Evolutionary conservation across 2,329 filamentous ascomycete species (phyloP).

Genomic region (Calonectria naviculata): DNA sequence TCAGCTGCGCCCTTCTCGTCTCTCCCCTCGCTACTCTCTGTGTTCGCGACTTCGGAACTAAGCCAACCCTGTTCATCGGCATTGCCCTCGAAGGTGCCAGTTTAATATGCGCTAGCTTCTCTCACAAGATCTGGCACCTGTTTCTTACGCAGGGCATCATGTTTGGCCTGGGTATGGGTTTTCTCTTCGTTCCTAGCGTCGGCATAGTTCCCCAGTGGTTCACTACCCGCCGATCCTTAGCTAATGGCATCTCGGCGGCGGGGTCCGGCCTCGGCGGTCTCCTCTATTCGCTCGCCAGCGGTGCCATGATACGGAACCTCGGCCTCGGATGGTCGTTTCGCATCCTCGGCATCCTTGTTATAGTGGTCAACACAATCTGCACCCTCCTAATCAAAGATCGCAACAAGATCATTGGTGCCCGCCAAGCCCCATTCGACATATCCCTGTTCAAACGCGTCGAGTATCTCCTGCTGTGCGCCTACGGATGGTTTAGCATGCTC

Average conservation of each 20-base stretch:
- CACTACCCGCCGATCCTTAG: constrained; percentile 72
- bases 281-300: constrained; percentile 73
- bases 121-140: constrained; percentile 77
- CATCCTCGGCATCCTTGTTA: constrained; percentile 72
- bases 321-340: constrained; percentile 76
- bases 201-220: constrained; percentile 82
- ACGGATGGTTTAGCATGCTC: constrained; percentile 78
- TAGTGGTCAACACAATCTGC: constrained; percentile 72
- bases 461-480: constrained; percentile 73
- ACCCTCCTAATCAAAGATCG: constrained; percentile 75
- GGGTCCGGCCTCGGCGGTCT: constrained; percentile 82
- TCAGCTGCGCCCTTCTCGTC: constrained; percentile 66
- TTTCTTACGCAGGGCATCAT: constrained; percentile 80
- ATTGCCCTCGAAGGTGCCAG: constrained; percentile 71
- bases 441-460: constrained; percentile 70
- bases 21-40: constrained; percentile 75
- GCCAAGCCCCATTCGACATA: constrained; percentile 74
- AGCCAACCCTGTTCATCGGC: constrained; percentile 72
- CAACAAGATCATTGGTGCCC: constrained; percentile 76
- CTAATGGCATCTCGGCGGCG: constrained; percentile 75
- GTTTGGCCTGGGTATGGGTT: constrained; percentile 84
- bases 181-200: constrained; percentile 77
- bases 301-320: constrained; percentile 74
- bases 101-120: constrained; percentile 78
- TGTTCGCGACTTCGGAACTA: constrained; percentile 72